A percentile compares a stretch with the other conserved stretches of the same genome.
phyloP scores from a whole-genome alignment of 139 green algal genomes.

The Chlamydomonas sphaeroides region DNA sequence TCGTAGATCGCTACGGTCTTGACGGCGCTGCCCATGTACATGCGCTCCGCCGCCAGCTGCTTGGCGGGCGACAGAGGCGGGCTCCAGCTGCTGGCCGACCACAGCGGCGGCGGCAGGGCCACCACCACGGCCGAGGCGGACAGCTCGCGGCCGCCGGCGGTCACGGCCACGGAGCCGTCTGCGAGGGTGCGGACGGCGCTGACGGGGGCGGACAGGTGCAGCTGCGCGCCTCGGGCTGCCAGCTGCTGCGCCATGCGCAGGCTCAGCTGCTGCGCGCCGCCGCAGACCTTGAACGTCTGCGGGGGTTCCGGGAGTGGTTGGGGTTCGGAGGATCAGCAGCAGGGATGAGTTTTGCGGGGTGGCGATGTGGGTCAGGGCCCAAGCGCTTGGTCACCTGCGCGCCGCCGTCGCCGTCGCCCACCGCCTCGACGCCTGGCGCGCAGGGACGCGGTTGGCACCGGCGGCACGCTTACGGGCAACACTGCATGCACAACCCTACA shows the following conservation, averaged over 20 bases:
- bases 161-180: background rate
- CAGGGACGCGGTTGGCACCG: no score
- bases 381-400: no score
- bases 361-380: no score
- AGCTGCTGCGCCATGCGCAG: background rate
- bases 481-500: no score
- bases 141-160: background rate
- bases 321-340: no score
- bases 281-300: background rate
- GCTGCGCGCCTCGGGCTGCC: background rate
- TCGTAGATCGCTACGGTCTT: conserved; percentile 12
- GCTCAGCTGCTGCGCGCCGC: conserved; percentile 8
- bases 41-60: background rate
- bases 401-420: no score
- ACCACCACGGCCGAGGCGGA: background rate
- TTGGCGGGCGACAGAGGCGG: conserved; percentile 3
- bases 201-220: background rate
- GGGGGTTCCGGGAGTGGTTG: no score
- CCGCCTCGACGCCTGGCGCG: no score
- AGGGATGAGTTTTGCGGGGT: no score
- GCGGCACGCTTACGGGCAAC: no score
- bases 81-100: background rate
- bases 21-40: conserved; percentile 20
- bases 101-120: conserved; percentile 18
- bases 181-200: background rate